Evolutionary conservation across 306 rosid genomes (phyloP).

Genomic region (Dalbergia cochinchinensis): DNA sequence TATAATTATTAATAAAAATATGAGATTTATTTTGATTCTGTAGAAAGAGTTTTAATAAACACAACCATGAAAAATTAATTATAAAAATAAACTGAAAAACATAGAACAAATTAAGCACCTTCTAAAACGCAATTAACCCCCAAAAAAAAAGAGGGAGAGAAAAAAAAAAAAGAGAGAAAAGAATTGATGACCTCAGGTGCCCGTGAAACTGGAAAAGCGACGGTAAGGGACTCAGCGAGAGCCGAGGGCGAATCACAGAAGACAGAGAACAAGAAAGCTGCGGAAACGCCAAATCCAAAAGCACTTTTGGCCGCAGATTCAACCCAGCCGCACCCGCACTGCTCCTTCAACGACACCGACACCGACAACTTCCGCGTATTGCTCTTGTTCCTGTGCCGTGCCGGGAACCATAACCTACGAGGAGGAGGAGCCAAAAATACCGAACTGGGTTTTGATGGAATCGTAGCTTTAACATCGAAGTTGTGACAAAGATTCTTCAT

Average conservation of each 20-base stretch:
- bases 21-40: no score
- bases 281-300: conserved; percentile 71
- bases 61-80: no score
- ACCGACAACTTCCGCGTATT: conserved; percentile 43
- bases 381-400: conserved; percentile 37
- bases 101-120: no score
- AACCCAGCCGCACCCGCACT: conserved; percentile 38
- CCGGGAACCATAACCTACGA: conserved; percentile 41
- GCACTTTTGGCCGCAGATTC: conserved; percentile 56
- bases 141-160: background rate
- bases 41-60: no score
- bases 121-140: background rate
- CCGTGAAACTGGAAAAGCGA: conserved; percentile 94
- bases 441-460: conserved; percentile 48
- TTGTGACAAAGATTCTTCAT: conserved; percentile 65
- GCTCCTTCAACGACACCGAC: conserved; percentile 31
- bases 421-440: conserved; percentile 26
- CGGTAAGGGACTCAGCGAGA: conserved; percentile 87
- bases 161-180: background rate
- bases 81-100: no score
- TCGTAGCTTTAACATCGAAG: conserved; percentile 48
- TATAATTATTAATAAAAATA: no score
- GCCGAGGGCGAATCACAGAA: conserved; percentile 67
- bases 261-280: conserved; percentile 61
- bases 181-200: conserved; percentile 72